Evolutionary conservation across 139 green algal genomes (phyloP), one percentile per base, ranked within the genome.

Genomic region (Chlorella vulgaris): DNA sequence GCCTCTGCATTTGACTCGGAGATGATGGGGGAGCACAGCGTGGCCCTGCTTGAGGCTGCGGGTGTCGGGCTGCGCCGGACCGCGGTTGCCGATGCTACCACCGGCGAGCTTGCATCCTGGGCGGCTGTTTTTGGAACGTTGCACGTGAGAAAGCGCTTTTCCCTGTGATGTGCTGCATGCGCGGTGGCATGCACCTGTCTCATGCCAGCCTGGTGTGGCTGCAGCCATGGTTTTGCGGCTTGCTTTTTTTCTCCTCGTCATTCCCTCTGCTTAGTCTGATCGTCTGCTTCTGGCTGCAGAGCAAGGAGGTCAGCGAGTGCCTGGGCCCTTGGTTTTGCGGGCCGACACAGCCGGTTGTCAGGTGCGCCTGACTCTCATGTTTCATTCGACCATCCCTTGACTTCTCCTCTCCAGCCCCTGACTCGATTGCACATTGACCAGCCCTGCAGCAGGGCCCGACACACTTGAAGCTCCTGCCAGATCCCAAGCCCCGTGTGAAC

Each of bases 71-170:
- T 39, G 1, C 26, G 28, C 38, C 67, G 28, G 5, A 15, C 50
- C 28, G 21, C n/a, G 26, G 40, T 76, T 24, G 68, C 39, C 7
- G 42, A 58, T 40, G 28, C 24, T 2, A 40, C 28, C 68, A 61
- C 68, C 40, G 68, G 68, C 2, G 68, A 76, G 39, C 68, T 76
- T 7, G 8, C 26, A 1, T 61, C 40, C 10, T 76, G 68, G 68
- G 28, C 68, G 8, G 68, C 47, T 28, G 28, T 40, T 1, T 76
- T 76, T 61, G 68, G 22, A 7, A 51, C 68, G 40, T 40, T 76
- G 28, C 68, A 76, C 39, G 68, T 76, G 68, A 61, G 68, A 26
- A 33, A n/a, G n/a, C n/a, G n/a, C n/a, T n/a, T n/a, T n/a, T n/a
- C n/a, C n/a, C n/a, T n/a, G n/a, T n/a, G n/a, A n/a, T n/a, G 4